A percentile compares a stretch with the other conserved stretches of the same genome.
phyloP scores from a whole-genome alignment of 2,329 filamentous ascomycete genomes.

The Periconia digitata region DNA sequence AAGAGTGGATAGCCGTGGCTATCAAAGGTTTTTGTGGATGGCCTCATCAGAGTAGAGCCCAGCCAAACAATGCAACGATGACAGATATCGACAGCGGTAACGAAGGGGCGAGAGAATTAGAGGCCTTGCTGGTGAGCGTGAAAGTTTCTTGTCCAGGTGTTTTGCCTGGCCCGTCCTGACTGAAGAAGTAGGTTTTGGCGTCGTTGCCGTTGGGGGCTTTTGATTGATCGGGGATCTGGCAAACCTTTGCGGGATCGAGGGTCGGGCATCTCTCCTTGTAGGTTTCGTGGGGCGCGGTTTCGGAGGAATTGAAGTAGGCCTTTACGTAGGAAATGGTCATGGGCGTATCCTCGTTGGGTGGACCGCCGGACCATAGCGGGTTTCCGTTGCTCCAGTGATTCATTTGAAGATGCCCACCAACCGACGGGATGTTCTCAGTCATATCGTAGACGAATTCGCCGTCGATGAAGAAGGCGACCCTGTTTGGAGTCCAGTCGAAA shows the following conservation, averaged over 20 bases:
- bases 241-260: slow-evolving; percentile 31
- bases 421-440: slow-evolving; percentile 58
- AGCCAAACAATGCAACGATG: slow-evolving; percentile 29
- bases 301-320: slow-evolving; percentile 76
- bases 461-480: slow-evolving; percentile 71
- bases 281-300: slow-evolving; percentile 25
- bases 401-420: slow-evolving; percentile 67
- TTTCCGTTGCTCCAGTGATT: slow-evolving; percentile 82
- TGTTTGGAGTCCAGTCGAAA: slow-evolving; percentile 68
- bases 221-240: slow-evolving; percentile 37
- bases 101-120: slow-evolving; percentile 18
- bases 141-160: slow-evolving; percentile 34
- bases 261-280: slow-evolving; percentile 36
- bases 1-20: background rate
- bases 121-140: slow-evolving; percentile 17
- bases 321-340: slow-evolving; percentile 71
- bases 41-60: slow-evolving; percentile 22
- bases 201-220: slow-evolving; percentile 29
- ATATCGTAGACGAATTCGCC: slow-evolving; percentile 59
- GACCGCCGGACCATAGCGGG: slow-evolving; percentile 68
- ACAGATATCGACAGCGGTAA: slow-evolving; percentile 25
- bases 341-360: slow-evolving; percentile 63
- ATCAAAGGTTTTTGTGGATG: background rate
- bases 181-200: slow-evolving; percentile 42
- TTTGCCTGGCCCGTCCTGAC: slow-evolving; percentile 23